Base-by-base conservation (phyloP, 495 filamentous ascomycete genomes). In the Lasiosphaeria miniovina region DNA sequence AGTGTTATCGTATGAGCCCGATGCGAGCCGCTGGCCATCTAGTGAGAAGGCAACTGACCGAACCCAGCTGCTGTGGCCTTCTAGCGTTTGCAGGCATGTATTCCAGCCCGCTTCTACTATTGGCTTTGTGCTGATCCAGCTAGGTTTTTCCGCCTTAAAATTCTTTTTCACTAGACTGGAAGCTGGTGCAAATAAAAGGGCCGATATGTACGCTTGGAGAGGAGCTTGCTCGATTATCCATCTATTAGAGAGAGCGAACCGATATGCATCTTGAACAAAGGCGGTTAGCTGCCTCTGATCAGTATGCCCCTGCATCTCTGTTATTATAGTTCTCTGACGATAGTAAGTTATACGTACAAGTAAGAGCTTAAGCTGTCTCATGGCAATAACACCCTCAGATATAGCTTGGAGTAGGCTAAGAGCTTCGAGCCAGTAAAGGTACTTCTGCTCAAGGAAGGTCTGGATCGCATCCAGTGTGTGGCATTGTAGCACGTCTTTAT, bases 1-100 rank as follows among this genome's bases (percentile, higher is more conserved):
- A 0, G 91, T 95, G 62, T 88, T 85, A 73, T 96, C 92, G 4
- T 88, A 89, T 0, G 92, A 96, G 10, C 87, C 86, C 0, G 91
- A 96, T 32, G 90, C 90, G n/a, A 96, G 83, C 35, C 93, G 83
- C 64, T 96, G 17, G 52, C 52, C 46, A 51, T 63, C 45, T 6
- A 45, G 45, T 6, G 52, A 63, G 52, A 63, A 63, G 8, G 48
- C 60, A 0, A 62, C 60, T 36, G 52, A 59, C 5, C 11, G 0
- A 52, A 62, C 55, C 38, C 0, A 54, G 31, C 45, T 7, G 11
- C 41, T 36, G 52, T 61, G 46, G 53, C 59, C 59, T 43, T 61
- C 4, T n/a, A 49, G 5, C 24, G 55, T 57, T 35, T 54, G 52
- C 0, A 55, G 52, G 41, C 43, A 55, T 41, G 40, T 43, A 61